Percentiles rank a stretch among this genome's conserved stretches.
Conservation (phyloP, 1,139 yeast genomes). For the Blastobotrys serpentis region DNA sequence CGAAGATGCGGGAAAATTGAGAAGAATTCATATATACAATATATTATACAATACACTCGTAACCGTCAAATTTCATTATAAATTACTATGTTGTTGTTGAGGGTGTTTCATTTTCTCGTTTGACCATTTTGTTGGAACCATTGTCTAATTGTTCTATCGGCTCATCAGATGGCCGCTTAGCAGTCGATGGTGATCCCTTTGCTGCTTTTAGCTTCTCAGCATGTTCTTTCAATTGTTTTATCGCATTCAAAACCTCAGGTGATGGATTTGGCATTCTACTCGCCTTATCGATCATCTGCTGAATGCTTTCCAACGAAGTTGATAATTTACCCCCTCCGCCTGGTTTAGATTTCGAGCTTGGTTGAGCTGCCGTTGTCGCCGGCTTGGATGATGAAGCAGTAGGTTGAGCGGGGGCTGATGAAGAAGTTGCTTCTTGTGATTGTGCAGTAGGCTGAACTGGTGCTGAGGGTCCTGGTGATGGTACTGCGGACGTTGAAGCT, state of each 20-base stretch:
- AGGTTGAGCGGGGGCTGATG: not conserved
- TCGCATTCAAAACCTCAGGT: constrained; percentile 37
- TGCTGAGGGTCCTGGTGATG: constrained; percentile 1
- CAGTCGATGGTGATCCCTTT: constrained; percentile 19
- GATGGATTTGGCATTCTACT: constrained; percentile 40
- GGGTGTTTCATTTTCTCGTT: not conserved
- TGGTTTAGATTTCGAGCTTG: constrained; percentile 3
- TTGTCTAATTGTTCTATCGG: constrained; percentile 20
- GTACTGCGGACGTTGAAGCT: too few species aligned
- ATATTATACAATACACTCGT: not conserved
- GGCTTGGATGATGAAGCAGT: constrained; percentile 3
- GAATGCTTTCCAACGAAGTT: constrained; percentile 34
- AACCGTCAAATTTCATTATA: constrained; percentile 2
- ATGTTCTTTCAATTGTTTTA: constrained; percentile 40
- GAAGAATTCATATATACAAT: not conserved
- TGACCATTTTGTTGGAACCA: constrained; percentile 19
- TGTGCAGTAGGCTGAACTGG: not conserved
- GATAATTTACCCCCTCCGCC: constrained; percentile 4
- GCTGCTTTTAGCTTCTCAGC: constrained; percentile 30
- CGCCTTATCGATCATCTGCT: constrained; percentile 39
- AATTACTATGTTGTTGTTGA: not conserved
- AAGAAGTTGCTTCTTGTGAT: not conserved
- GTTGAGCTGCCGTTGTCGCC: not conserved
- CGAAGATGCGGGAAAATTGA: not conserved
- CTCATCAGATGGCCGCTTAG: constrained; percentile 19